These are phyloP conservation scores for Bryoerythrophyllum caledonicum DNA, from an alignment of 225 moss, liverwort and hornwort species.

Conservation along the genomic window DNA sequence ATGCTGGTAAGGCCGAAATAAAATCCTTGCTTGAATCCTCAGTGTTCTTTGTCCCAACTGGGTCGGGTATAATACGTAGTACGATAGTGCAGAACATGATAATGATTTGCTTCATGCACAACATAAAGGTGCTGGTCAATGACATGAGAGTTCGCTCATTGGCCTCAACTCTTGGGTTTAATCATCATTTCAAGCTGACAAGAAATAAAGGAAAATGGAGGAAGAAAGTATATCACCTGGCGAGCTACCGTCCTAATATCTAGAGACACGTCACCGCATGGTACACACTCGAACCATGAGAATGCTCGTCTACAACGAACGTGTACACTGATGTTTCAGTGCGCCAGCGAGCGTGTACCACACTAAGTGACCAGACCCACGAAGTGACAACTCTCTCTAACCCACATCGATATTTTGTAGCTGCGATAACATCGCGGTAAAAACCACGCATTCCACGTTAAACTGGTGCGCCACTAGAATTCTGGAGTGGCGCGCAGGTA, in stretches of 20 bases:
- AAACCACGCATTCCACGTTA: no score
- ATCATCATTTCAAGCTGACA: neutral
- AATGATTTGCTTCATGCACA: slow-evolving; percentile 36
- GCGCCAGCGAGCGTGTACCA: no score
- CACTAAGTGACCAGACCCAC: no score
- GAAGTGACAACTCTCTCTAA: no score
- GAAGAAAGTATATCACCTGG: slow-evolving; percentile 53
- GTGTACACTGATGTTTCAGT: no score
- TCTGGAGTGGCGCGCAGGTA: no score
- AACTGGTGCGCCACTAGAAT: no score
- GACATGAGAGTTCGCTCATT: slow-evolving; percentile 5
- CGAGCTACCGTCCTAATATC: slow-evolving; percentile 65
- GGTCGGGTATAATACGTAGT: slow-evolving; percentile 30
- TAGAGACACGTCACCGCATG: slow-evolving; percentile 67
- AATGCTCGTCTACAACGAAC: no score
- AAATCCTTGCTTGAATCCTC: slow-evolving; percentile 63
- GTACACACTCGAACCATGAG: no score
- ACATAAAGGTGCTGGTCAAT: slow-evolving; percentile 7
- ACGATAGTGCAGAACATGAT: slow-evolving; percentile 30
- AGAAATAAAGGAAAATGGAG: neutral
- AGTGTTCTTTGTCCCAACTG: slow-evolving; percentile 30
- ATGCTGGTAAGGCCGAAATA: slow-evolving; percentile 63
- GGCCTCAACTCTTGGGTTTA: neutral
- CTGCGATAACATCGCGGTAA: no score
- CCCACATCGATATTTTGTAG: no score